Percentiles rank a stretch among this genome's conserved stretches.
Evolutionary conservation across 1,139 yeast species (phyloP).

Genomic region (Suhomyces terraborum): DNA sequence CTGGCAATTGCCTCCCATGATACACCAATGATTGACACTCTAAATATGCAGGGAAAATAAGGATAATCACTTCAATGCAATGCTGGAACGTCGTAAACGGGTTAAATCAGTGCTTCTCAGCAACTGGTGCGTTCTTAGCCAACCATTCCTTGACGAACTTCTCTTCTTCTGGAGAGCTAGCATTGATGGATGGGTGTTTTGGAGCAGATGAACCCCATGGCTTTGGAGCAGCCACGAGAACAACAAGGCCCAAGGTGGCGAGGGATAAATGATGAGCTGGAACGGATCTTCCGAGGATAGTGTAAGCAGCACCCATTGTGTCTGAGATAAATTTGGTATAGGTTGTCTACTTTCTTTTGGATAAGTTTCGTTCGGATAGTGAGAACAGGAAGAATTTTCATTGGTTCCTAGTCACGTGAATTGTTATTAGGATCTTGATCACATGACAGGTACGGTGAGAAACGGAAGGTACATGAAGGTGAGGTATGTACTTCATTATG

Average conservation of each 20-base stretch:
- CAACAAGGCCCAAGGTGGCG: constrained; percentile 67
- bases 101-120: constrained; percentile 35
- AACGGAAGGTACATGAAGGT: too few relatives aligned
- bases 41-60: neutral
- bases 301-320: constrained; percentile 79
- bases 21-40: neutral
- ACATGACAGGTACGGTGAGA: constrained; percentile 1
- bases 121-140: constrained; percentile 34
- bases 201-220: constrained; percentile 64
- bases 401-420: constrained; percentile 16
- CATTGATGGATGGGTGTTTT: constrained; percentile 67
- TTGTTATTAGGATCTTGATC: neutral
- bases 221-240: constrained; percentile 61
- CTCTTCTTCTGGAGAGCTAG: constrained; percentile 85
- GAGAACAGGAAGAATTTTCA: constrained; percentile 12
- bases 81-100: neutral
- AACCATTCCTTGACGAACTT: constrained; percentile 57
- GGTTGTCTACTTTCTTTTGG: constrained; percentile 1
- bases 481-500: too few relatives aligned
- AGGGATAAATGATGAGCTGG: constrained; percentile 73
- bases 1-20: neutral
- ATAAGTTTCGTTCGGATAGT: constrained; percentile 7
- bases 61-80: constrained; percentile 1
- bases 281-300: constrained; percentile 72
- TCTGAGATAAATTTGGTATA: constrained; percentile 2